Percentiles rank a stretch among this genome's conserved stretches.
Evolutionary conservation across 1,284 basidiomycete genomes (phyloP).

Genomic region (Ganoderma resinaceum): DNA sequence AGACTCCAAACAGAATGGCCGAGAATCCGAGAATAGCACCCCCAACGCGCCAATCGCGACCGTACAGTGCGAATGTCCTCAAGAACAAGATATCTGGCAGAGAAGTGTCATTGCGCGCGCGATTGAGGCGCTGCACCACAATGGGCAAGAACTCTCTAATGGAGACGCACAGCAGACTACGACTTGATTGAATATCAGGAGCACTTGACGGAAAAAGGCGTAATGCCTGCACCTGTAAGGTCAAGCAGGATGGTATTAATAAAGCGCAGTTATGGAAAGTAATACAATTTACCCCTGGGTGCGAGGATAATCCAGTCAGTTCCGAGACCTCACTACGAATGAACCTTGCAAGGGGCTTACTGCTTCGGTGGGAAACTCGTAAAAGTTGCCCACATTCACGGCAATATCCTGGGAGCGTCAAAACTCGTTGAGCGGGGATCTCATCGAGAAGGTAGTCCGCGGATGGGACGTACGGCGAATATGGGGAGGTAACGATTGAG

Average conservation of each 20-base stretch:
- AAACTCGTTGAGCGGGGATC: background rate
- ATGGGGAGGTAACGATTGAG: conserved; percentile 41
- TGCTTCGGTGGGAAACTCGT: conserved; percentile 27
- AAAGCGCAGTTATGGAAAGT: background rate
- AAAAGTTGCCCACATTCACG: conserved; percentile 39
- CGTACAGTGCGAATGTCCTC: conserved; percentile 39
- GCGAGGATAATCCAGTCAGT: background rate
- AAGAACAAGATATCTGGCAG: conserved; percentile 34
- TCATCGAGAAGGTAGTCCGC: background rate
- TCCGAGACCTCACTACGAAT: background rate
- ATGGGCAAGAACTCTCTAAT: background rate
- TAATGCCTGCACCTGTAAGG: conserved; percentile 35
- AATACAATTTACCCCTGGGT: conserved; percentile 25
- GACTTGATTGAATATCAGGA: conserved; percentile 38
- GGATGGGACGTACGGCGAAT: conserved; percentile 34
- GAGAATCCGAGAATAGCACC: conserved; percentile 29
- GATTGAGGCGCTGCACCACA: background rate
- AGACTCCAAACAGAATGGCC: conserved; percentile 25
- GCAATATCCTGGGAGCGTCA: conserved; percentile 34
- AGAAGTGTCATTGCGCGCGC: background rate
- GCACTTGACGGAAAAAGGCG: conserved; percentile 38
- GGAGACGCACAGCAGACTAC: conserved; percentile 37
- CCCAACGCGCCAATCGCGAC: conserved; percentile 31
- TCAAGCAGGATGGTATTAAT: conserved; percentile 8
- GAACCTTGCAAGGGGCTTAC: conserved; percentile 21